Evolutionary conservation across 2,329 filamentous ascomycete species (phyloP).

Genomic region (Graphium sp.): DNA sequence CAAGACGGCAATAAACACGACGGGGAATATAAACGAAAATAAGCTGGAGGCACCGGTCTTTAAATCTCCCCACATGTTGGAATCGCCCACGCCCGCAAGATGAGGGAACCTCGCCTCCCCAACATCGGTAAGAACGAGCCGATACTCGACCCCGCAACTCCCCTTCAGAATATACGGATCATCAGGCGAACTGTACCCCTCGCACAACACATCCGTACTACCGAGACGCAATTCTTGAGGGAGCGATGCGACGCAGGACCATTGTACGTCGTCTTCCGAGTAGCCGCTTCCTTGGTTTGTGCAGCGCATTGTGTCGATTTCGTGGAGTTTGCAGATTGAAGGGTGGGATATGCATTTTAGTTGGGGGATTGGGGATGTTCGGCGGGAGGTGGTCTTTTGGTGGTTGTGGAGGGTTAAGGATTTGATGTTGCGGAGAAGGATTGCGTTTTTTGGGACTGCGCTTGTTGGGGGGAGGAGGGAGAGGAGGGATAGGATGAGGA

Average conservation of each 20-base stretch:
- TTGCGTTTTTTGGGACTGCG: slow-evolving; percentile 25
- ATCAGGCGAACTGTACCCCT: slow-evolving; percentile 62
- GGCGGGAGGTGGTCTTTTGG: slow-evolving; percentile 56
- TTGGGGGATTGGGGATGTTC: slow-evolving; percentile 61
- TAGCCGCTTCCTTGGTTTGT: slow-evolving; percentile 73
- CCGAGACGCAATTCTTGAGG: slow-evolving; percentile 54
- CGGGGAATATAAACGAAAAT: slow-evolving; percentile 34
- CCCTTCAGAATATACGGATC: slow-evolving; percentile 83
- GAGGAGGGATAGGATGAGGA: not conserved
- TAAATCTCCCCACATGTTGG: slow-evolving; percentile 8
- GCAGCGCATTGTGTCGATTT: slow-evolving; percentile 72
- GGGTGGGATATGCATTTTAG: slow-evolving; percentile 57
- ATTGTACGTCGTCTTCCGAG: slow-evolving; percentile 66
- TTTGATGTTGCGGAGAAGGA: slow-evolving; percentile 47
- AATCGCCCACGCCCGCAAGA: slow-evolving; percentile 21
- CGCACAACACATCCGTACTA: slow-evolving; percentile 78
- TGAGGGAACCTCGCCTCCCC: slow-evolving; percentile 58
- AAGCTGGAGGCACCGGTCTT: slow-evolving; percentile 14
- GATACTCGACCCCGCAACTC: slow-evolving; percentile 85
- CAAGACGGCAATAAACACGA: slow-evolving; percentile 42
- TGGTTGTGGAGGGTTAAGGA: slow-evolving; percentile 58
- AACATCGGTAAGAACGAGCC: slow-evolving; percentile 56
- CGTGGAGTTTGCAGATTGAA: slow-evolving; percentile 49
- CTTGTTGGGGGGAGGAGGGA: not conserved
- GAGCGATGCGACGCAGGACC: slow-evolving; percentile 59